Evolutionary conservation across 331 rosid species (phyloP).

Genomic region (Quercus phellos): DNA sequence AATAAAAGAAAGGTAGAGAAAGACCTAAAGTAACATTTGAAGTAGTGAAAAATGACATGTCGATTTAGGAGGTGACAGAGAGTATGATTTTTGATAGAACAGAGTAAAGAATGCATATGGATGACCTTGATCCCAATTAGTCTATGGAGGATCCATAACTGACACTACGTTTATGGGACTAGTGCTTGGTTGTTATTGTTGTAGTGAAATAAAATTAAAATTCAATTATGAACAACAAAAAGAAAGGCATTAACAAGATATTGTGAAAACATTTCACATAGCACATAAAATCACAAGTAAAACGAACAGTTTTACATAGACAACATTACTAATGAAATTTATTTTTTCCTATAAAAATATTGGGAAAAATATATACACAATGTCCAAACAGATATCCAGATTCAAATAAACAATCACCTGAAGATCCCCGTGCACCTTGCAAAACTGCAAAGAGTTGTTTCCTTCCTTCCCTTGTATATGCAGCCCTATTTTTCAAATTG

Average conservation of each 20-base stretch:
- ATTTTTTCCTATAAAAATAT: slow-evolving; percentile 10
- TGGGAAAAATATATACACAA: not conserved
- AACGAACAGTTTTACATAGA: not conserved
- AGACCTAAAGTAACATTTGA: no score
- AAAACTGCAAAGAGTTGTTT: slow-evolving; percentile 92
- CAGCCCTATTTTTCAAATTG: slow-evolving; percentile 59
- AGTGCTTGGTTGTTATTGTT: no score
- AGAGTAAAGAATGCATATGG: no score
- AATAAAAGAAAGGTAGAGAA: no score
- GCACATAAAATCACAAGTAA: not conserved
- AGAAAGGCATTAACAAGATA: not conserved
- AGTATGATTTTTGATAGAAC: no score
- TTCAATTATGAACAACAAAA: not conserved
- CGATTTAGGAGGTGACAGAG: no score
- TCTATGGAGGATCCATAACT: no score
- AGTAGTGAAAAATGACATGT: no score
- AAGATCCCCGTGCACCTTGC: slow-evolving; percentile 96
- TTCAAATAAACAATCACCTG: slow-evolving; percentile 54
- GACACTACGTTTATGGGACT: no score
- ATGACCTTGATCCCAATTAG: no score
- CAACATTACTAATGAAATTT: not conserved
- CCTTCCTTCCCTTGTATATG: slow-evolving; percentile 78
- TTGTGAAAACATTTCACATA: not conserved
- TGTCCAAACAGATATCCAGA: not conserved
- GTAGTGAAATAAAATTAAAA: not conserved